Conservation (phyloP, 345 rosid genomes). For the Heritiera fomes region DNA sequence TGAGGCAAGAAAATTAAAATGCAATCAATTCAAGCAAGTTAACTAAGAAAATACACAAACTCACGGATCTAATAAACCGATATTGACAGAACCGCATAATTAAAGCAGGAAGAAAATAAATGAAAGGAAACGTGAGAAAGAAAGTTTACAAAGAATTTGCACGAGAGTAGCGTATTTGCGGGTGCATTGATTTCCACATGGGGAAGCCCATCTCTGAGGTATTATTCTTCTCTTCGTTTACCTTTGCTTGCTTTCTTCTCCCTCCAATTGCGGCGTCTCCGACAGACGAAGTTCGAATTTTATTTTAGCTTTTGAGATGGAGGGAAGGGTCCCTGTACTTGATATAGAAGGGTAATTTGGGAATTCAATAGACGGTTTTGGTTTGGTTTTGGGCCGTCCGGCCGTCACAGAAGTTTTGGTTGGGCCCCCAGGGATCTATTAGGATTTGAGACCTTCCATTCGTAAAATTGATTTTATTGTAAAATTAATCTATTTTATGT, state of each 20-base stretch:
- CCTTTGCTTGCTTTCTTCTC: background rate
- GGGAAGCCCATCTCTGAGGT: constrained; percentile 82
- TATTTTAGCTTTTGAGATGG: background rate
- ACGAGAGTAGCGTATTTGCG: constrained; percentile 71
- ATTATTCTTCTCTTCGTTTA: constrained; percentile 46
- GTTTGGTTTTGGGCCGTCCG: too few species aligned
- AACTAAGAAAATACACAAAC: background rate
- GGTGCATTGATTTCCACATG: constrained; percentile 82
- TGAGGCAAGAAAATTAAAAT: background rate
- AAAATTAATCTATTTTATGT: too few species aligned
- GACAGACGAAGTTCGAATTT: background rate
- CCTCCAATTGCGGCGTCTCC: constrained; percentile 16
- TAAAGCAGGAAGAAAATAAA: background rate
- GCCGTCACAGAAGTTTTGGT: too few species aligned
- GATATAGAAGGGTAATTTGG: constrained; percentile 5
- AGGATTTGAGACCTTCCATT: too few species aligned
- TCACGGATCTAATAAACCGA: background rate
- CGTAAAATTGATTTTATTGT: too few species aligned
- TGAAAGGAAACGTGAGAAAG: background rate
- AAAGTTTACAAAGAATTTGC: constrained; percentile 74
- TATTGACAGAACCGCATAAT: too few species aligned
- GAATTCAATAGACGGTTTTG: too few species aligned
- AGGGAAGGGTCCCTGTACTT: background rate
- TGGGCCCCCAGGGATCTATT: too few species aligned
- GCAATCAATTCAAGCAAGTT: background rate